Base-by-base conservation (phyloP, 208 protist genomes). In the Spironucleus salmonicida region DNA sequence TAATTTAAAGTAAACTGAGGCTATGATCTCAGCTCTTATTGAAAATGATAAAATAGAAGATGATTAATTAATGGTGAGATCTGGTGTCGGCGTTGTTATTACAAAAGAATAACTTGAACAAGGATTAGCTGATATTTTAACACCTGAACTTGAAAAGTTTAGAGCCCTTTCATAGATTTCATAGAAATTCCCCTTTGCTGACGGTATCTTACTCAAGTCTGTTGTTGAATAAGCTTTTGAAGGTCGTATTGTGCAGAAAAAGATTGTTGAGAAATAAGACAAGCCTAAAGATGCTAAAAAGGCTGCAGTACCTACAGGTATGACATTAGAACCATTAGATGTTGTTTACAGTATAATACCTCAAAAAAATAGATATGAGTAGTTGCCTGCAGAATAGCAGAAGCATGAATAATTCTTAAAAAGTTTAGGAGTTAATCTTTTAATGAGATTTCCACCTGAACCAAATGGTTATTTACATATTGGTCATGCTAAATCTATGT, bases 401-500 rank as follows among this genome's bases (percentile, higher is more conserved):
- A 15, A 75, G 41, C 67, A 75, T 34, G 42, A 53, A 53, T 9
- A 11, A 19, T 71, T 71, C 38, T 38, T 71, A 9, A 71, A 71
- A 35, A 59, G 41, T 1, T 1, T 75, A 58, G 58, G 58, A 4
- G 76, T 38, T 29, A 49, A 19, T 29, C 30, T 61, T 49, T 29
- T 80, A 9, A 80, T 71, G n/a, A 19, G 78, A 34, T 81, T 81
- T 64, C 78, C 78, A 27, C 78, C 78, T 26, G 78, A 81, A 53
- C 78, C 78, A 19, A 81, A 81, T 75, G 95, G 95, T 39, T 97
- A 94, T 79, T 84, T 98, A 11, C 95, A 98, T 83, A 95, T 98
- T 85, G 95, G 95, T 30, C 95, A 99, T 81, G 93, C 93, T 13
- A 98, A 98, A 86, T 92, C 94, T 76, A 98, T 98, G 92, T 92